These are phyloP conservation scores for Elsinoe fawcettii DNA, from an alignment of 2,329 filamentous ascomycete genomes.

Conservation along the genomic window DNA sequence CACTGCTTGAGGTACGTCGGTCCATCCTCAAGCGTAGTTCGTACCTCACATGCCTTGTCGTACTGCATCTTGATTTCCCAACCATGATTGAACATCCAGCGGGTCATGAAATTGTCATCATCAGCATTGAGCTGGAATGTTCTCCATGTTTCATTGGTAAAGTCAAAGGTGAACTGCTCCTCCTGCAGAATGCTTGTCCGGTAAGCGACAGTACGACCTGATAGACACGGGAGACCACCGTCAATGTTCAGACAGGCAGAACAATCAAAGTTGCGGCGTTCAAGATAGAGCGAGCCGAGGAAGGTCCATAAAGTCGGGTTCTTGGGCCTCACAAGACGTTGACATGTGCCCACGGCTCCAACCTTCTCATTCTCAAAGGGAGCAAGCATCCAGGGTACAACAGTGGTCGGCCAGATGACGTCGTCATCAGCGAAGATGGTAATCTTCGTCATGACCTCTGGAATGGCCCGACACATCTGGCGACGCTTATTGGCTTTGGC, in stretches of 20 bases:
- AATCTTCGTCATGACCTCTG: constrained; percentile 72
- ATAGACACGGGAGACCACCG: constrained; percentile 93
- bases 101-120: constrained; percentile 96
- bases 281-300: constrained; percentile 83
- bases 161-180: constrained; percentile 75
- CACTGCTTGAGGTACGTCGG: constrained; percentile 88
- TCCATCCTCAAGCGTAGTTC: constrained; percentile 87
- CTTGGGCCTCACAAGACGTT: constrained; percentile 67
- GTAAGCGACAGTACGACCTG: constrained; percentile 87
- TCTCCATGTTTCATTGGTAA: constrained; percentile 84
- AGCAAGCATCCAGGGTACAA: constrained; percentile 85
- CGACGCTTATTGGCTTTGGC: constrained; percentile 89
- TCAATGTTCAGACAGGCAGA: constrained; percentile 92
- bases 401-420: constrained; percentile 79
- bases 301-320: constrained; percentile 69
- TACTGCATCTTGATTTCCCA: constrained; percentile 97
- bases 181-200: constrained; percentile 80
- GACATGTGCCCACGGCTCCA: constrained; percentile 87
- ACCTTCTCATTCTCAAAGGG: constrained; percentile 79
- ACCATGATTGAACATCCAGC: constrained; percentile 84
- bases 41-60: constrained; percentile 79
- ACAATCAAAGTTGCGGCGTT: constrained; percentile 92
- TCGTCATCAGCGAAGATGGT: constrained; percentile 94
- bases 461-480: constrained; percentile 86
- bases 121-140: constrained; percentile 89